A percentile compares a stretch with the other conserved stretches of the same genome.
Evolutionary conservation across 2,329 filamentous ascomycete genomes (phyloP).

Genomic region (Pseudocercospora crystallina): DNA sequence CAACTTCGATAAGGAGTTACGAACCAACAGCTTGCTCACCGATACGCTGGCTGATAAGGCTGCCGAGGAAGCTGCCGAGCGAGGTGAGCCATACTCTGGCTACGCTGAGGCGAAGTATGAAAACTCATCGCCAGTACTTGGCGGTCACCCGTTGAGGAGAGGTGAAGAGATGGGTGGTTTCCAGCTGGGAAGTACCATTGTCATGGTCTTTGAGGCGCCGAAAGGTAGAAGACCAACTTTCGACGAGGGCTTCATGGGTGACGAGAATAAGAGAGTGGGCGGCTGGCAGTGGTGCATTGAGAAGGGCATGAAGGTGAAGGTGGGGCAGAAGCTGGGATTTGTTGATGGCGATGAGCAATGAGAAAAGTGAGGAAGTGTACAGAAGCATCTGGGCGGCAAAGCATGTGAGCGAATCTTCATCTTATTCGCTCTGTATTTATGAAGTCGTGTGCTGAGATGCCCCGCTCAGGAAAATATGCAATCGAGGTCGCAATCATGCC

Average conservation of each 20-base stretch:
- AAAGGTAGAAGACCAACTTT: slow-evolving; percentile 57
- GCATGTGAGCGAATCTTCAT: no score
- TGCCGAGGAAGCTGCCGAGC: slow-evolving; percentile 71
- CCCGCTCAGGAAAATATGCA: no score
- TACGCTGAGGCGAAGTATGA: slow-evolving; percentile 91
- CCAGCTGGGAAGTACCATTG: slow-evolving; percentile 90
- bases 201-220: slow-evolving; percentile 94
- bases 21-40: slow-evolving; percentile 87
- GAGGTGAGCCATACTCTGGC: slow-evolving; percentile 82
- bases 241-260: slow-evolving; percentile 58
- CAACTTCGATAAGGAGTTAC: slow-evolving; percentile 93
- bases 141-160: slow-evolving; percentile 77
- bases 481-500: no score
- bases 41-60: slow-evolving; percentile 88
- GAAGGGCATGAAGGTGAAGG: slow-evolving; percentile 82
- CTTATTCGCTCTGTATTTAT: no score
- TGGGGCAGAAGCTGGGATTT: slow-evolving; percentile 81
- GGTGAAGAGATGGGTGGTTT: slow-evolving; percentile 99
- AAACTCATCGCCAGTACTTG: slow-evolving; percentile 71
- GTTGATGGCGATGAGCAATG: slow-evolving; percentile 49
- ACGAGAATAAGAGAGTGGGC: slow-evolving; percentile 53
- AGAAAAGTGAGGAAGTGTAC: no score
- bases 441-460: no score
- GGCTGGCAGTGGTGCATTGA: slow-evolving; percentile 86
- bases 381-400: no score